A percentile compares a stretch with the other conserved stretches of the same genome.
Conservation (phyloP, 2,329 filamentous ascomycete genomes). For the Akanthomyces lecanii region DNA sequence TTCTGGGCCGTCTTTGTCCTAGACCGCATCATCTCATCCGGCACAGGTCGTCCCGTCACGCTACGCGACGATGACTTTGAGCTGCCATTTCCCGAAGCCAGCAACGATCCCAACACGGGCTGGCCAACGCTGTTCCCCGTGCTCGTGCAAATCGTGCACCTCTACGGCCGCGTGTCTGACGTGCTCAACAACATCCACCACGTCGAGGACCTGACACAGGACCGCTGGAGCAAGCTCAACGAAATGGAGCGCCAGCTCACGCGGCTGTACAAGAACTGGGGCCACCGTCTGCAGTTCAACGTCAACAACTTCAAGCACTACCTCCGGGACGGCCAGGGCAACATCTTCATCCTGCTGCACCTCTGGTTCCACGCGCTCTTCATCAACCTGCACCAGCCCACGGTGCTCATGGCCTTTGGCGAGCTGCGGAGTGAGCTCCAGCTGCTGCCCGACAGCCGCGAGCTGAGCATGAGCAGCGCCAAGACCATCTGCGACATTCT, state of each 20-base stretch:
- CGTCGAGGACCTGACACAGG: constrained; percentile 67
- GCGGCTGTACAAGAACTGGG: constrained; percentile 65
- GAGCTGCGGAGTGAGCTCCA: constrained; percentile 57
- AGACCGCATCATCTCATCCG: constrained; percentile 81
- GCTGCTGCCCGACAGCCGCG: constrained; percentile 73
- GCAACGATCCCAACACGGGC: constrained; percentile 51
- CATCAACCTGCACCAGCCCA: constrained; percentile 79
- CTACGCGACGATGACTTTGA: constrained; percentile 83
- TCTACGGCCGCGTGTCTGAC: constrained; percentile 82
- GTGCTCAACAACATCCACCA: constrained; percentile 76
- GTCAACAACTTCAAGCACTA: constrained; percentile 83
- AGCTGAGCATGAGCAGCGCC: constrained; percentile 80
- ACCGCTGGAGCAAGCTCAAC: constrained; percentile 66
- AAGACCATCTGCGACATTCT: constrained; percentile 90
- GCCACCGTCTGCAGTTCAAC: constrained; percentile 74
- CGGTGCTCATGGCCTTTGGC: constrained; percentile 72
- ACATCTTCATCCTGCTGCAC: constrained; percentile 80
- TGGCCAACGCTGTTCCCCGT: constrained; percentile 78
- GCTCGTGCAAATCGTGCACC: constrained; percentile 76
- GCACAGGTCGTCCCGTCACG: constrained; percentile 78
- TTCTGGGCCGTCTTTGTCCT: constrained; percentile 90
- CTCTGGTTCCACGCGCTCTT: constrained; percentile 88
- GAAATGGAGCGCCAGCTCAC: constrained; percentile 81
- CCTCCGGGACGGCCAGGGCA: constrained; percentile 73
- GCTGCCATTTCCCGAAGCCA: constrained; percentile 59